A percentile compares a stretch with the other conserved stretches of the same genome.
These are phyloP conservation scores for Auriculariales sp. DNA, from an alignment of 768 basidiomycete genomes.

Conservation along the genomic window DNA sequence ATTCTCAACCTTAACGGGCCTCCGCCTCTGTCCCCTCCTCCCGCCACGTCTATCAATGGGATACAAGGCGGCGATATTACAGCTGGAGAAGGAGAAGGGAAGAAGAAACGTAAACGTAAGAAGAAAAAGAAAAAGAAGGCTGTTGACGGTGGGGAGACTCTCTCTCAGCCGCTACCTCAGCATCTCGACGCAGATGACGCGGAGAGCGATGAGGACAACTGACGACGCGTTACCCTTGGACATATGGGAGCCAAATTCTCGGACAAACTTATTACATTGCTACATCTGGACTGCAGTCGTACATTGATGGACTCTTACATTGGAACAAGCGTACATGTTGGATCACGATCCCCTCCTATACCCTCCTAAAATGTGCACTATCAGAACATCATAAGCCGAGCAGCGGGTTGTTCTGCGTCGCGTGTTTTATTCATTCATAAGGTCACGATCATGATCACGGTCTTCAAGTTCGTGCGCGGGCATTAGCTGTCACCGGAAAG, in stretches of 20 bases:
- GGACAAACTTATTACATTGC: background rate
- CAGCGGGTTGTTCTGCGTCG: background rate
- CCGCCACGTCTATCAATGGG: background rate
- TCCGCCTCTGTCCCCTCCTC: background rate
- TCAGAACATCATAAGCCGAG: background rate
- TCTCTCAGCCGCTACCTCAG: too few relatives aligned
- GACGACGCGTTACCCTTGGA: background rate
- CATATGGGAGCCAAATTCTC: background rate
- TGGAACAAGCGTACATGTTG: background rate
- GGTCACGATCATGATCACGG: too few relatives aligned
- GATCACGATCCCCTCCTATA: background rate
- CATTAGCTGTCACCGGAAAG: too few relatives aligned
- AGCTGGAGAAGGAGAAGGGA: background rate
- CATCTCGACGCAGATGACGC: too few relatives aligned
- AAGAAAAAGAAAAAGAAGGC: background rate
- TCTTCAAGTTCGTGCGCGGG: too few relatives aligned
- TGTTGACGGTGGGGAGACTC: too few relatives aligned
- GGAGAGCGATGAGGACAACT: background rate
- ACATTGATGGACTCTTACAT: background rate
- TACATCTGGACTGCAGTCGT: background rate
- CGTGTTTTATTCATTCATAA: background rate
- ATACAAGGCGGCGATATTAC: background rate
- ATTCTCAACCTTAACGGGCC: background rate
- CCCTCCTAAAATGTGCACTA: background rate
- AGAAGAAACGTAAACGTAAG: background rate